These are phyloP conservation scores for Peronospora destructor DNA, from an alignment of 352 stramenopile genomes.

Conservation along the genomic window DNA sequence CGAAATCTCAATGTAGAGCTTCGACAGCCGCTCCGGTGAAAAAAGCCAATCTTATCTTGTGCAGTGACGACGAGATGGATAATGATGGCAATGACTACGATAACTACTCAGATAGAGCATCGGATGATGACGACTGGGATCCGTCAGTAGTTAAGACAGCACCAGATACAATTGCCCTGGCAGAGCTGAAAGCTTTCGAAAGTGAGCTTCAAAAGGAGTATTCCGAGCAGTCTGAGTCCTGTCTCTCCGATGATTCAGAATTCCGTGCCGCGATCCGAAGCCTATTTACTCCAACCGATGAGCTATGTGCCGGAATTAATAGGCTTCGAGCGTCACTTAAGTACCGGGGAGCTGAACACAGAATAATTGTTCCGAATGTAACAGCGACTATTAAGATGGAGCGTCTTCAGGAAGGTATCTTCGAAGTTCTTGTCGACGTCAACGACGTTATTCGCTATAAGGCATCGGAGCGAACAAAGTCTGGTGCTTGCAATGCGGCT, in stretches of 20 bases:
- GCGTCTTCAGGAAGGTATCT: slow-evolving; percentile 44
- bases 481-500: slow-evolving; percentile 56
- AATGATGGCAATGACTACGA: slow-evolving; percentile 54
- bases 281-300: slow-evolving; percentile 62
- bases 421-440: slow-evolving; percentile 53
- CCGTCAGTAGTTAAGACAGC: slow-evolving; percentile 23
- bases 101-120: slow-evolving; percentile 32
- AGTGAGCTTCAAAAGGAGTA: slow-evolving; percentile 40
- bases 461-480: slow-evolving; percentile 34
- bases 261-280: slow-evolving; percentile 68
- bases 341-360: slow-evolving; percentile 44
- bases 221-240: slow-evolving; percentile 39
- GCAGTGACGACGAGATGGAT: slow-evolving; percentile 58
- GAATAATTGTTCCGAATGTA: slow-evolving; percentile 54
- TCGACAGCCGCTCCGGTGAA: slow-evolving; percentile 9
- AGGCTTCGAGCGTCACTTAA: slow-evolving; percentile 50
- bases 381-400: slow-evolving; percentile 62
- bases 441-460: slow-evolving; percentile 58
- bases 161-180: slow-evolving; percentile 2
- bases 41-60: slow-evolving; percentile 41
- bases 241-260: slow-evolving; percentile 37
- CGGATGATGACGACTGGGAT: slow-evolving; percentile 31
- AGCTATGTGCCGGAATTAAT: slow-evolving; percentile 54
- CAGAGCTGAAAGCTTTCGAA: slow-evolving; percentile 24
- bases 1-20: slow-evolving; percentile 3